Conservation (phyloP, 768 basidiomycete genomes). For the Ramaria sp. region DNA sequence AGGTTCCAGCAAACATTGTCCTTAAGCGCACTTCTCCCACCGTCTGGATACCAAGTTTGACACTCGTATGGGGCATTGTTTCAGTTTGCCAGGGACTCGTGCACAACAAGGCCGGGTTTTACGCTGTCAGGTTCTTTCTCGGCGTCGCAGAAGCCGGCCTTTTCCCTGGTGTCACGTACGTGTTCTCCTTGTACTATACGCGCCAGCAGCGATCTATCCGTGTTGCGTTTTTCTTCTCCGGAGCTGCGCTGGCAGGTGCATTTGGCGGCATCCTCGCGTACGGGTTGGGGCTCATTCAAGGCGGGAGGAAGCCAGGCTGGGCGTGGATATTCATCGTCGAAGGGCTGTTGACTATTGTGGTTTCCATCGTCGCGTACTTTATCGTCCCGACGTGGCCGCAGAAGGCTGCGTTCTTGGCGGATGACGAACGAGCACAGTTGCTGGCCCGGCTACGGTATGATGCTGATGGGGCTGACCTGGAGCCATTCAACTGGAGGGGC, state of each 20-base stretch:
- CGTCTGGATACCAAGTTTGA: constrained; percentile 48
- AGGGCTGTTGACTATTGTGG: constrained; percentile 37
- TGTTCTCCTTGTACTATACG: constrained; percentile 51
- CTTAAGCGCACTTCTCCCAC: constrained; percentile 51
- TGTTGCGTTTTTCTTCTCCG: constrained; percentile 53
- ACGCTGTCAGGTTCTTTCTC: constrained; percentile 44
- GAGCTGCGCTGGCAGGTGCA: constrained; percentile 46
- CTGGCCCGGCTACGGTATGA: constrained; percentile 39
- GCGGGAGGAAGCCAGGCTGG: constrained; percentile 52
- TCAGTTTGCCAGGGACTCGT: constrained; percentile 47
- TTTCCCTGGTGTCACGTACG: constrained; percentile 43
- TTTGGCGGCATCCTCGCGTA: constrained; percentile 44
- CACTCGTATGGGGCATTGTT: constrained; percentile 46
- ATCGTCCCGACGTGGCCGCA: constrained; percentile 51
- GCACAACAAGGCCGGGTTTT: constrained; percentile 39
- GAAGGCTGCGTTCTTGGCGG: constrained; percentile 44
- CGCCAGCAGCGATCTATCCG: constrained; percentile 44
- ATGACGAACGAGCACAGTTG: constrained; percentile 38
- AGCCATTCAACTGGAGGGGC: constrained; percentile 46
- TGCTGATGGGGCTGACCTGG: constrained; percentile 40
- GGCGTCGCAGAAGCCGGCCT: constrained; percentile 48
- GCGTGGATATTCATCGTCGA: constrained; percentile 55
- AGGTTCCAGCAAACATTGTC: constrained; percentile 44
- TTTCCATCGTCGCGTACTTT: constrained; percentile 39
- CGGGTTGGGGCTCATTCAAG: constrained; percentile 48